Evolutionary conservation across 2,329 filamentous ascomycete genomes (phyloP), one percentile per base, ranked within the genome.

Genomic region (Trichoderma harzianum): DNA sequence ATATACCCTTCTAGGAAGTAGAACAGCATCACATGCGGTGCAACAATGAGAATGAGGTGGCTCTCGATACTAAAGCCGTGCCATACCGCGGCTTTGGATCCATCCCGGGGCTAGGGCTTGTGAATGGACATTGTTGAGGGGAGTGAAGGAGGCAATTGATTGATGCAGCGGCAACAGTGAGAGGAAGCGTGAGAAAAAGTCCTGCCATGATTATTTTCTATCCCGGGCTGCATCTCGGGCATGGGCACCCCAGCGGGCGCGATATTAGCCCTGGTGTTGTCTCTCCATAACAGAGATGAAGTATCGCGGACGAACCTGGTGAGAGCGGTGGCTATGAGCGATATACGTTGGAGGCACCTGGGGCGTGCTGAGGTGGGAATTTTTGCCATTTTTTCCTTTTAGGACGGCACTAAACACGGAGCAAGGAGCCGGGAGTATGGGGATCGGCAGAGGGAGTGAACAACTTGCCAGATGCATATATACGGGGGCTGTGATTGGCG

Each of bases 331-430:
- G 58, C 53, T 73, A 74, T 74, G 73, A 73, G 73, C 72, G 73
- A 74, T 70, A 74, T 74, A 74, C 73, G 61, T 53, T 62, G 24
- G 10, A 47, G 73, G 69, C 70, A 74, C 73, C 61, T 74, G 60
- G 53, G 32, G 66, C 36, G 51, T 63, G 71, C 66, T 72, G 66
- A 30, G 57, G 36, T 70, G 71, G 69, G 72, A 72, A 69, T 72
- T 72, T 61, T 34, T 30, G 10, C 21, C 16, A 21, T 47, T 26
- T 21, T 30, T 32, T 53, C 28, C 21, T 30, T 65, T n/a, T 26
- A 60, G 18, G 60, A 51, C 58, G 60, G 32, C 71, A 64, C 71
- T 70, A 69, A 69, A 14, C 16, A 61, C 66, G 66, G 66, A 69
- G 57, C 66, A 70, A 21, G 65, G 51, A 70, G 36, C 51, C 66